These are phyloP conservation scores for Xerocomellus dryophilus DNA, from an alignment of 768 basidiomycete species.

Conservation along the genomic window DNA sequence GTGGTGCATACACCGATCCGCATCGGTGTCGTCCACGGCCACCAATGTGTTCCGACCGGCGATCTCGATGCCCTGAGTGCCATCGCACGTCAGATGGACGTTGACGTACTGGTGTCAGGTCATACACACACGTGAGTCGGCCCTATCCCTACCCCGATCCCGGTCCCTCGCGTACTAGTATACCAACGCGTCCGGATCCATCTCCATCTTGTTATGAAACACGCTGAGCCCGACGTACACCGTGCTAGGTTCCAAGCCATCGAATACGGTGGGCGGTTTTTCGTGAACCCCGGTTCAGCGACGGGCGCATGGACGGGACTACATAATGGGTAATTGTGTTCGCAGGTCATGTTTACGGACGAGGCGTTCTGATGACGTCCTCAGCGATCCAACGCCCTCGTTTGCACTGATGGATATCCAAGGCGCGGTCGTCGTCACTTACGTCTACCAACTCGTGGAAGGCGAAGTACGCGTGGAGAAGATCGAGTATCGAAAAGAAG, in stretches of 20 bases:
- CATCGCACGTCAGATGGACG: slow-evolving; percentile 94
- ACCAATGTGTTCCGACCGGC: slow-evolving; percentile 89
- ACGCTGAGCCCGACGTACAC: neutral
- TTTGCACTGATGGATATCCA: slow-evolving; percentile 99
- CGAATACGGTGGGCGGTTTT: slow-evolving; percentile 89
- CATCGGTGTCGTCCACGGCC: slow-evolving; percentile 91
- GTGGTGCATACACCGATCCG: slow-evolving; percentile 82
- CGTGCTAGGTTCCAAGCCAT: slow-evolving; percentile 81
- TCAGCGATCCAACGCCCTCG: slow-evolving; percentile 83
- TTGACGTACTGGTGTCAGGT: slow-evolving; percentile 90
- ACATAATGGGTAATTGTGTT: slow-evolving; percentile 7
- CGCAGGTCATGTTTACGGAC: neutral
- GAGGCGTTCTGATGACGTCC: neutral
- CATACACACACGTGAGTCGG: slow-evolving; percentile 85
- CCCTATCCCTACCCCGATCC: neutral
- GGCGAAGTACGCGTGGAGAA: slow-evolving; percentile 93
- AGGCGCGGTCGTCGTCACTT: slow-evolving; percentile 94
- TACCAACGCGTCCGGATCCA: slow-evolving; percentile 1
- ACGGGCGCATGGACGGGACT: slow-evolving; percentile 90
- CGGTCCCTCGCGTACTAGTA: neutral
- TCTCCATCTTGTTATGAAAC: neutral
- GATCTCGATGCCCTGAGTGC: slow-evolving; percentile 87
- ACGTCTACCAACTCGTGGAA: slow-evolving; percentile 93
- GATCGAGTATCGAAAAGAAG: slow-evolving; percentile 77
- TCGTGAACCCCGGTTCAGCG: slow-evolving; percentile 92